These are phyloP conservation scores for Mycena belliarum DNA, from an alignment of 768 basidiomycete genomes.

Conservation along the genomic window DNA sequence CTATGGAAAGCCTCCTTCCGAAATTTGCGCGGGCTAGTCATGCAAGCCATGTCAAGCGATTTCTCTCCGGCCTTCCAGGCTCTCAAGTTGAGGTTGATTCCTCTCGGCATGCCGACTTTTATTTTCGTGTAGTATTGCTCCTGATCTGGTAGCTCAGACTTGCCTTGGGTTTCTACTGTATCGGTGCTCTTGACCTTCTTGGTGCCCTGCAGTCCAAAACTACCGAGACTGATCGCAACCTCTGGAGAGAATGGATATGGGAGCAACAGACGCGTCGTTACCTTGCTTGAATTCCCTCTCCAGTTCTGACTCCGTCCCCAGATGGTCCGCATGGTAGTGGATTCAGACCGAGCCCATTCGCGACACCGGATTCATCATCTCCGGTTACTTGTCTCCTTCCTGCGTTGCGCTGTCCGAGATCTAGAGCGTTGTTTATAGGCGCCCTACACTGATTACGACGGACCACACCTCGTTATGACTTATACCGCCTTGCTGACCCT, in stretches of 20 bases:
- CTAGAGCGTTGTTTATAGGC: too few species aligned
- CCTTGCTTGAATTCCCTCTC: constrained; percentile 9
- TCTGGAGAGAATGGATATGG: constrained; percentile 89
- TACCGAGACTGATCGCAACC: constrained; percentile 51
- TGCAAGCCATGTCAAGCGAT: constrained; percentile 65
- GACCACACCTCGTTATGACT: constrained; percentile 88
- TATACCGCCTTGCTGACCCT: constrained; percentile 88
- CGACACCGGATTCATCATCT: constrained; percentile 40
- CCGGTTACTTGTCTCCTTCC: constrained; percentile 17
- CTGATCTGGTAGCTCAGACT: constrained; percentile 48
- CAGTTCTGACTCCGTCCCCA: constrained; percentile 26
- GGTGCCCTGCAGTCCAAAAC: constrained; percentile 50
- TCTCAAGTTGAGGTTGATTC: constrained; percentile 71
- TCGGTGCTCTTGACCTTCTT: constrained; percentile 82
- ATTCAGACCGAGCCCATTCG: constrained; percentile 76
- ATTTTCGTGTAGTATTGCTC: constrained; percentile 10
- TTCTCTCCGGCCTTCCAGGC: constrained; percentile 68
- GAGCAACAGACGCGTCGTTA: constrained; percentile 67
- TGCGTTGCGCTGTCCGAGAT: too few species aligned
- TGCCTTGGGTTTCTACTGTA: constrained; percentile 85
- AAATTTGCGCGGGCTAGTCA: constrained; percentile 52
- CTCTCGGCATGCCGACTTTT: constrained; percentile 53
- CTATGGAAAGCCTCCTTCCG: not conserved
- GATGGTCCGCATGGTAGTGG: constrained; percentile 63
- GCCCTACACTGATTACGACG: constrained; percentile 53